Percentiles rank a stretch among this genome's conserved stretches.
Evolutionary conservation across 176 grass and related monocot species (phyloP).

Genomic region (Calamus simplicifolius): DNA sequence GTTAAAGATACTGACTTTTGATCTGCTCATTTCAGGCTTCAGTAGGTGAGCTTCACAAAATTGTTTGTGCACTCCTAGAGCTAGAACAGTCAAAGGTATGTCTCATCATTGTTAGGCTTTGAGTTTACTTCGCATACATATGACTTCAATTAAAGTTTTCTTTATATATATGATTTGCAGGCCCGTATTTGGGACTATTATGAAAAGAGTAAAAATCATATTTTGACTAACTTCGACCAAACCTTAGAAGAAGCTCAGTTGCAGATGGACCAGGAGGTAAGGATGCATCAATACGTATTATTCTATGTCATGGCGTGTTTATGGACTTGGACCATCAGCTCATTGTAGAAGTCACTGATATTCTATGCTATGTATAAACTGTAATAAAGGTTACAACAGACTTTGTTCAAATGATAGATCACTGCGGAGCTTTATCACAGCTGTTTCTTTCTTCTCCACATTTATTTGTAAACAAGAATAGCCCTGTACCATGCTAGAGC

Average conservation of each 20-base stretch:
- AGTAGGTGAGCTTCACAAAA: constrained; percentile 62
- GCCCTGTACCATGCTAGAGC: no score
- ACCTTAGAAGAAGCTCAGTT: constrained; percentile 65
- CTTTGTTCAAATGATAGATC: no score
- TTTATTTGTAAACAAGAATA: no score
- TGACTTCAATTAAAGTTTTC: background rate
- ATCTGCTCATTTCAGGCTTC: constrained; percentile 50
- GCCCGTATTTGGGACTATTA: constrained; percentile 65
- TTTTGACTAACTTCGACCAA: constrained; percentile 38
- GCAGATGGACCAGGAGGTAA: constrained; percentile 81
- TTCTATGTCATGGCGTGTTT: no score
- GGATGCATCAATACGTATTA: background rate
- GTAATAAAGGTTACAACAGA: no score
- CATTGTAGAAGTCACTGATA: no score
- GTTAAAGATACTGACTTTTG: constrained; percentile 13
- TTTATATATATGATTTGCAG: constrained; percentile 26
- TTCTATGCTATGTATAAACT: no score
- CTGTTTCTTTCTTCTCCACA: no score
- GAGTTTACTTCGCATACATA: no score
- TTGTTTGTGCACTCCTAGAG: constrained; percentile 41
- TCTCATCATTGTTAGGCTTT: background rate
- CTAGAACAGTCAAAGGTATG: constrained; percentile 62
- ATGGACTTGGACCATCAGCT: no score
- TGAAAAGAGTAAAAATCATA: constrained; percentile 27
- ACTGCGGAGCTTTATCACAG: no score